Evolutionary conservation across 2,329 filamentous ascomycete species (phyloP).

Genomic region (Cercospora sp.): DNA sequence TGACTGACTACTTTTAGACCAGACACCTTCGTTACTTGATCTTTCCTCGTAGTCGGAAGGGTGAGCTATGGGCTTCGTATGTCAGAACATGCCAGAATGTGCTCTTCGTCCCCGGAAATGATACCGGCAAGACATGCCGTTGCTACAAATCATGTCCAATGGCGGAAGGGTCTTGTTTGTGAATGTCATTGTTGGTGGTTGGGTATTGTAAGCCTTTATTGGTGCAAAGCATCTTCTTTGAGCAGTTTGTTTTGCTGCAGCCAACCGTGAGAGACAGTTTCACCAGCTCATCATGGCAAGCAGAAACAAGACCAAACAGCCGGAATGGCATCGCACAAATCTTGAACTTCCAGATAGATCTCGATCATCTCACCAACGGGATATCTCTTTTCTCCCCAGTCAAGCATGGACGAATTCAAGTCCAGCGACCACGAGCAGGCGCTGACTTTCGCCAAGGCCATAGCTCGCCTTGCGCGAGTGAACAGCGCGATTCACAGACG

Average conservation of each 20-base stretch:
- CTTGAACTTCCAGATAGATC: not conserved
- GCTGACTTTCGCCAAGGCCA: not conserved
- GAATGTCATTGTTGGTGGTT: not conserved
- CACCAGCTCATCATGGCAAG: not conserved
- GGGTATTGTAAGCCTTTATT: not conserved
- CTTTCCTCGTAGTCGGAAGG: not conserved
- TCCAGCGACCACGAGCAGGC: not conserved
- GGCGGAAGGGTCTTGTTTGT: not conserved
- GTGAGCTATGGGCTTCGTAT: not conserved
- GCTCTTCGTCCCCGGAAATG: not conserved
- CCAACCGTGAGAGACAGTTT: not conserved
- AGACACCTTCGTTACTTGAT: not conserved
- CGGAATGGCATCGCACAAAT: not conserved
- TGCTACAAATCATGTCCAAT: not conserved
- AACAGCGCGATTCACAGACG: conserved; percentile 3
- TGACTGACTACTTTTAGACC: not conserved
- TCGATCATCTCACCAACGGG: not conserved
- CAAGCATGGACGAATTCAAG: not conserved
- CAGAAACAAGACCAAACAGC: not conserved
- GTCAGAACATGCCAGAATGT: not conserved
- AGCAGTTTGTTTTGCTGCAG: not conserved
- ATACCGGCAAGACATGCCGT: not conserved
- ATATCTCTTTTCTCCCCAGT: not conserved
- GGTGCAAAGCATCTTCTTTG: not conserved
- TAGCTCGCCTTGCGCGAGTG: conserved; percentile 9